Percentiles rank a stretch among this genome's conserved stretches.
Evolutionary conservation across 2,329 filamentous ascomycete genomes (phyloP).

Genomic region (Alternaria sp.): DNA sequence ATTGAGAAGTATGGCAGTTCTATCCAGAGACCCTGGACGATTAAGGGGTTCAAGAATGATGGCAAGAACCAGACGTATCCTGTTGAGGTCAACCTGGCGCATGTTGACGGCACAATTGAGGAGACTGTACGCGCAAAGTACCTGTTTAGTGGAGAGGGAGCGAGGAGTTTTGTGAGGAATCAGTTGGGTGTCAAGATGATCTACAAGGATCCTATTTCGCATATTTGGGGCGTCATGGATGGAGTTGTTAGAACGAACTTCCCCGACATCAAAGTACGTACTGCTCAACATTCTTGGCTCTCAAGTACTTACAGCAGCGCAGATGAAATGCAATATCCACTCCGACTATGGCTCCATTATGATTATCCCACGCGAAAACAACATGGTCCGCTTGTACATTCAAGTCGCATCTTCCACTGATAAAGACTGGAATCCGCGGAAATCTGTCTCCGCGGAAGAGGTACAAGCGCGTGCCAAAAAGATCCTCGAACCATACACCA

Average conservation of each 20-base stretch:
- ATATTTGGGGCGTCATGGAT: slow-evolving; percentile 74
- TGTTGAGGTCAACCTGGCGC: slow-evolving; percentile 78
- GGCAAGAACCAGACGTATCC: slow-evolving; percentile 73
- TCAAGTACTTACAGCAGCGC: slow-evolving; percentile 16
- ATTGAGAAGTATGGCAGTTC: slow-evolving; percentile 65
- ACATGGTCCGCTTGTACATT: slow-evolving; percentile 64
- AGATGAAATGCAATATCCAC: slow-evolving; percentile 74
- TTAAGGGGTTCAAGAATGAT: slow-evolving; percentile 68
- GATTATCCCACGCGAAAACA: slow-evolving; percentile 66
- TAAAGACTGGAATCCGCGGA: slow-evolving; percentile 67
- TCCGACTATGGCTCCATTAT: slow-evolving; percentile 70
- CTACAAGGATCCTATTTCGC: slow-evolving; percentile 69
- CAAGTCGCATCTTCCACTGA: slow-evolving; percentile 71
- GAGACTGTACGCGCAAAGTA: slow-evolving; percentile 73
- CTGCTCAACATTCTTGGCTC: background rate
- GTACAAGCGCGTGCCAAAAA: slow-evolving; percentile 66
- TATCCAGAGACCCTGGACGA: slow-evolving; percentile 69
- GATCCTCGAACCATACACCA: slow-evolving; percentile 67
- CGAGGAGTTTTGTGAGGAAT: slow-evolving; percentile 67
- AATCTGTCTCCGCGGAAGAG: slow-evolving; percentile 66
- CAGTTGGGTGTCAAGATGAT: slow-evolving; percentile 71
- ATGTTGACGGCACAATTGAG: slow-evolving; percentile 73
- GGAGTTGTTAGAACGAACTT: slow-evolving; percentile 70
- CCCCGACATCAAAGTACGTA: slow-evolving; percentile 66
- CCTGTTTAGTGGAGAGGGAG: slow-evolving; percentile 69